phyloP scores from a whole-genome alignment of 2,329 filamentous ascomycete species.

The Chlorencoelia australis region DNA sequence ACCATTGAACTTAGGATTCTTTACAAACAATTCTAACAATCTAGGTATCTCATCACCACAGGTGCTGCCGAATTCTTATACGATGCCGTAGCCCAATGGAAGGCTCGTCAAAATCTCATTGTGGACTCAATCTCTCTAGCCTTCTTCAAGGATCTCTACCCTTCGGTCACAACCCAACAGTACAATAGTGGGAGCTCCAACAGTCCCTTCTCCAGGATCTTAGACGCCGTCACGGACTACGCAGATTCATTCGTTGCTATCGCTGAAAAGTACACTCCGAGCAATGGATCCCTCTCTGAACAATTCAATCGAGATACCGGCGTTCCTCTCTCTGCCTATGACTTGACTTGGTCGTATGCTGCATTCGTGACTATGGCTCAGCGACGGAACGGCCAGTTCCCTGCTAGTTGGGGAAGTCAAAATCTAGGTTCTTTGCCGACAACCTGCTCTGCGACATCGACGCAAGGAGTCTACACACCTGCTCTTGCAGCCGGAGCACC shows the following conservation, averaged over 20 bases:
- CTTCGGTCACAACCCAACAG: slow-evolving; percentile 48
- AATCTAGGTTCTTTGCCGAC: slow-evolving; percentile 37
- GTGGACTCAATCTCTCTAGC: slow-evolving; percentile 53
- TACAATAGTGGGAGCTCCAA: slow-evolving; percentile 50
- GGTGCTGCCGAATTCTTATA: slow-evolving; percentile 75
- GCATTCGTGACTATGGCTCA: slow-evolving; percentile 53
- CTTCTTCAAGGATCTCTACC: slow-evolving; percentile 61
- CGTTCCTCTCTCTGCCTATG: slow-evolving; percentile 47
- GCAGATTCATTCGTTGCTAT: slow-evolving; percentile 44
- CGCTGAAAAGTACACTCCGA: slow-evolving; percentile 39
- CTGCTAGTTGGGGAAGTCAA: slow-evolving; percentile 42
- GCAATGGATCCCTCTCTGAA: slow-evolving; percentile 53
- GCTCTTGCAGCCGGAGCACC: slow-evolving; percentile 35
- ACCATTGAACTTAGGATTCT: not conserved
- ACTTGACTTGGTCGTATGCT: slow-evolving; percentile 68
- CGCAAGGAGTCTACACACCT: slow-evolving; percentile 39
- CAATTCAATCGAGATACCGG: slow-evolving; percentile 50
- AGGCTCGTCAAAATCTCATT: slow-evolving; percentile 47
- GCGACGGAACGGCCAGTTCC: slow-evolving; percentile 43
- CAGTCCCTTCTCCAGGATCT: slow-evolving; percentile 37
- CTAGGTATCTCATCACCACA: slow-evolving; percentile 54
- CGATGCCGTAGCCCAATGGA: slow-evolving; percentile 64
- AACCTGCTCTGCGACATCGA: slow-evolving; percentile 37
- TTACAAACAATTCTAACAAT: not conserved
- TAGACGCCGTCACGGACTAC: slow-evolving; percentile 52